Conservation (phyloP, 495 filamentous ascomycete species). For the Cercophora sp. region DNA sequence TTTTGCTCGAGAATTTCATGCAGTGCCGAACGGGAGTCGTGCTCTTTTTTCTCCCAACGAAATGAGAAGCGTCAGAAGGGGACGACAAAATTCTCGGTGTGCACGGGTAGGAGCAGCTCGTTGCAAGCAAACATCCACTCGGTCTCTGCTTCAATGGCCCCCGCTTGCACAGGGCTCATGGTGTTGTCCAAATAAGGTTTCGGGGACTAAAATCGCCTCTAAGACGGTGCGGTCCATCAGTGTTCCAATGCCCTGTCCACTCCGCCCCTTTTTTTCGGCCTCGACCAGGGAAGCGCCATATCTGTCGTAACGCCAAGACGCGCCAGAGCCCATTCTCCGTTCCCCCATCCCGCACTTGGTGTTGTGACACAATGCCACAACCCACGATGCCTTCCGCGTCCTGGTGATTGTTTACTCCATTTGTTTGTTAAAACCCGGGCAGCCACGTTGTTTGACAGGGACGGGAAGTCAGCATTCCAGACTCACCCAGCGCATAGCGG, state of each 20-base stretch:
- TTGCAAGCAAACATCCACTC: too few relatives aligned
- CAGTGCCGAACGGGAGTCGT: too few relatives aligned
- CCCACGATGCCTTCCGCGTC: not conserved
- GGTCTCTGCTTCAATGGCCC: not conserved
- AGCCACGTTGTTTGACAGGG: not conserved
- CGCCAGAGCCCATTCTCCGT: not conserved
- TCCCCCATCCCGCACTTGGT: not conserved
- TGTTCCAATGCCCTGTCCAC: not conserved
- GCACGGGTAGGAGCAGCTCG: too few relatives aligned
- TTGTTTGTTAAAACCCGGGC: not conserved
- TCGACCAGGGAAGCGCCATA: not conserved
- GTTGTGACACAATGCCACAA: slow-evolving; percentile 1
- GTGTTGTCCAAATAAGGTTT: slow-evolving; percentile 10
- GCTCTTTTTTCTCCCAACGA: too few relatives aligned
- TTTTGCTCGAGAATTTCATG: too few relatives aligned
- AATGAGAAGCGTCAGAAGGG: too few relatives aligned
- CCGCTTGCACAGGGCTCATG: too few relatives aligned
- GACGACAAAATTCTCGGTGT: too few relatives aligned
- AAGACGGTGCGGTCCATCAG: not conserved
- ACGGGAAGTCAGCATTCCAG: not conserved
- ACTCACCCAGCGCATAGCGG: too few relatives aligned
- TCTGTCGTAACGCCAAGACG: not conserved
- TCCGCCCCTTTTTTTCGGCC: not conserved
- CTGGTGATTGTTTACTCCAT: too few relatives aligned
- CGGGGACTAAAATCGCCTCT: slow-evolving; percentile 3